Evolutionary conservation across 2,329 filamentous ascomycete genomes (phyloP).

Genomic region (Westerdykella ornata): DNA sequence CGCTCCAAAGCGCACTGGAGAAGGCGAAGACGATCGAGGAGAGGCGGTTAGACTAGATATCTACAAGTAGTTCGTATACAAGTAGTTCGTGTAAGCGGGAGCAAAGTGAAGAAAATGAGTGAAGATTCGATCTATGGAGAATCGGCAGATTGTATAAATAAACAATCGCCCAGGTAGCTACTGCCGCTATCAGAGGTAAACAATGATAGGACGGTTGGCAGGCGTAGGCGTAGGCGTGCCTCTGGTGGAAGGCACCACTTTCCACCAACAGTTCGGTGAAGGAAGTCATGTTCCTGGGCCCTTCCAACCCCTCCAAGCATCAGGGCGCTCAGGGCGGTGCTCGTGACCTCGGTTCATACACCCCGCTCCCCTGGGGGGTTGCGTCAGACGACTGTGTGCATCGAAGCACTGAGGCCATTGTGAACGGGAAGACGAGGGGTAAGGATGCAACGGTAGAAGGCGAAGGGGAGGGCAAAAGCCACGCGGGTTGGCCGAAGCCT

Average conservation of each 20-base stretch:
- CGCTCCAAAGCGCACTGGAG: constrained; percentile 1
- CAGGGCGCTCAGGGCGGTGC: constrained; percentile 8
- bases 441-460: neutral
- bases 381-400: constrained; percentile 6
- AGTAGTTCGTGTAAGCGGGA: too few relatives aligned
- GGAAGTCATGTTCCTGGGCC: constrained; percentile 1
- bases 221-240: too few relatives aligned
- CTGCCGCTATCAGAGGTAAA: too few relatives aligned
- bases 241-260: too few relatives aligned
- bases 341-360: constrained; percentile 22
- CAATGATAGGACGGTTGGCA: too few relatives aligned
- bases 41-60: constrained; percentile 14
- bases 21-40: constrained; percentile 9
- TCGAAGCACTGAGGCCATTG: neutral
- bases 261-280: too few relatives aligned
- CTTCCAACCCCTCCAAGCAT: constrained; percentile 16
- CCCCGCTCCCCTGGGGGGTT: neutral
- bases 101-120: too few relatives aligned
- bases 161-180: too few relatives aligned
- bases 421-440: neutral
- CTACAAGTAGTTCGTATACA: constrained; percentile 12
- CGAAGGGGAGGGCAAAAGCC: neutral
- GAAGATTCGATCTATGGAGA: too few relatives aligned
- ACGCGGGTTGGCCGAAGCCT: too few relatives aligned
- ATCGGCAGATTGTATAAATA: too few relatives aligned